phyloP scores from a whole-genome alignment of 2,329 filamentous ascomycete species.

The Teratosphaeria epicoccoides region DNA sequence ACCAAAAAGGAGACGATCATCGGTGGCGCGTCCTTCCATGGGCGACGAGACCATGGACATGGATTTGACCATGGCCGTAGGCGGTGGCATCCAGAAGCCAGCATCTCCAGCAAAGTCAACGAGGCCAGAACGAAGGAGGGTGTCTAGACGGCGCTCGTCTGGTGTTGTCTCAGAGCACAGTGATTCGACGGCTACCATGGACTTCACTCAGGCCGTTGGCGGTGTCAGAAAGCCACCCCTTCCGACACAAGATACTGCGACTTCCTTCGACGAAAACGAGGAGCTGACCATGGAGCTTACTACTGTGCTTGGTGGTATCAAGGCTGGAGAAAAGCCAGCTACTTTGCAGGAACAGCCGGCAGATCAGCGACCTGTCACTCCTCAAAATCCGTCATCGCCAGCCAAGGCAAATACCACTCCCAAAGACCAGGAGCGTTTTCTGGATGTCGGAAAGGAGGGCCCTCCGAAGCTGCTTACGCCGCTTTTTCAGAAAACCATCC shows the following conservation, averaged over 20 bases:
- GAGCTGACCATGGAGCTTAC: conserved; percentile 46
- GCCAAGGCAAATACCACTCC: conserved; percentile 42
- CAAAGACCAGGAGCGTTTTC: conserved; percentile 45
- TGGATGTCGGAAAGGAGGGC: conserved; percentile 37
- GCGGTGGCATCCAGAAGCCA: conserved; percentile 24
- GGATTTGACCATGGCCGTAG: conserved; percentile 30
- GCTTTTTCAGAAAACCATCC: conserved; percentile 22
- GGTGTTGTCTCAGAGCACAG: conserved; percentile 27
- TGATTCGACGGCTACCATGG: conserved; percentile 41
- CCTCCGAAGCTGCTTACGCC: conserved; percentile 26
- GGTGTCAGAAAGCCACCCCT: conserved; percentile 20
- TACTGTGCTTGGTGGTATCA: conserved; percentile 37
- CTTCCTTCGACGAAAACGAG: conserved; percentile 30
- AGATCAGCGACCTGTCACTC: conserved; percentile 19
- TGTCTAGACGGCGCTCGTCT: conserved; percentile 28
- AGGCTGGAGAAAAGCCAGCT: conserved; percentile 19
- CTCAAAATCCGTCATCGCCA: conserved; percentile 37
- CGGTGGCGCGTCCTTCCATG: conserved; percentile 25
- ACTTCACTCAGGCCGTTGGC: conserved; percentile 46
- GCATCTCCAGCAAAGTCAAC: conserved; percentile 1
- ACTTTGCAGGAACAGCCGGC: conserved; percentile 2
- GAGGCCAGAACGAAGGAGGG: conserved; percentile 16
- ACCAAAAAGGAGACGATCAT: conserved; percentile 30
- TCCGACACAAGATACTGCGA: conserved; percentile 9
- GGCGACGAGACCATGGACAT: conserved; percentile 35